These are phyloP conservation scores for Neofusicoccum cordaticola DNA, from an alignment of 2,329 filamentous ascomycete species.

Conservation along the genomic window DNA sequence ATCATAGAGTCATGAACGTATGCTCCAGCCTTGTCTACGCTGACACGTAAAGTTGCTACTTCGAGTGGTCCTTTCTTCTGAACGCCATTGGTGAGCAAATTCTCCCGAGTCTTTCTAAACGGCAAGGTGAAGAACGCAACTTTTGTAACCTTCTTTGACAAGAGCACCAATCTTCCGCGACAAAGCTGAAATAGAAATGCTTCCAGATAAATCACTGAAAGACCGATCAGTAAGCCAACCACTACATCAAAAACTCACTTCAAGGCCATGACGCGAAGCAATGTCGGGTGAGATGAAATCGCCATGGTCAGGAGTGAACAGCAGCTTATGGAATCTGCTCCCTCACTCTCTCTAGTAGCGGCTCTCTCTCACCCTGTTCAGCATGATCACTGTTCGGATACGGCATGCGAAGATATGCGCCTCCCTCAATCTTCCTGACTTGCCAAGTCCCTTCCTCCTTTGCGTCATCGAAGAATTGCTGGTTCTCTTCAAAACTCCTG, in stretches of 20 bases:
- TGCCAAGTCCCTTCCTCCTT: constrained; percentile 52
- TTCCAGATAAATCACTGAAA: no score
- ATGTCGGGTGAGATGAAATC: no score
- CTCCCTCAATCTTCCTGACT: constrained; percentile 52
- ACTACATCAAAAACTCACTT: neutral
- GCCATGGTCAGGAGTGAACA: no score
- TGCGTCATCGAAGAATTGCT: constrained; percentile 57
- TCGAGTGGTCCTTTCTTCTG: neutral
- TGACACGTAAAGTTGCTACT: neutral
- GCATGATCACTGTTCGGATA: constrained; percentile 38
- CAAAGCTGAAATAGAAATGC: neutral
- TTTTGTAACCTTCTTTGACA: neutral
- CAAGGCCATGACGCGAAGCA: no score
- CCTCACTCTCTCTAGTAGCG: constrained; percentile 43
- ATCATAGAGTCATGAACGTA: no score
- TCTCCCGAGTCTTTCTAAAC: neutral
- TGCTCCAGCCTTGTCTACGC: neutral
- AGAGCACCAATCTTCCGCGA: neutral
- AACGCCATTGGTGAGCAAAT: neutral
- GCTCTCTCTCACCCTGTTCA: constrained; percentile 43
- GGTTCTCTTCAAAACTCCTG: constrained; percentile 59
- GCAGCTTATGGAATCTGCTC: constrained; percentile 38
- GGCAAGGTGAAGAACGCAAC: neutral
- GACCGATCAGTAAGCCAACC: no score
- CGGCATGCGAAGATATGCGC: constrained; percentile 49